phyloP scores from a whole-genome alignment of 2,329 filamentous ascomycete genomes.

The Fusarium chaquense region DNA sequence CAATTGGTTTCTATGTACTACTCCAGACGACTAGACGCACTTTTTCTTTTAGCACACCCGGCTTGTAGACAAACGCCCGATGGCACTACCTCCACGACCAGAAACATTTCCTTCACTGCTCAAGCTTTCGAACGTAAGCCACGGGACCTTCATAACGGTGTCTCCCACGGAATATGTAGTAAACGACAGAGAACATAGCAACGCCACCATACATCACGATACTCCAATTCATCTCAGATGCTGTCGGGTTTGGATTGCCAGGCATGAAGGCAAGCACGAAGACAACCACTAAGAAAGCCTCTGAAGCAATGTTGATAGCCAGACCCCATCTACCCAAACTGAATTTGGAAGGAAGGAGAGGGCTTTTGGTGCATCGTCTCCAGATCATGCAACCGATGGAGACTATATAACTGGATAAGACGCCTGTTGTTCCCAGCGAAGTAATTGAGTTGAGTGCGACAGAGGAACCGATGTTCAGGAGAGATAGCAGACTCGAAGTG shows the following conservation, averaged over 20 bases:
- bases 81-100: too few relatives aligned
- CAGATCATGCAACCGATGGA: slow-evolving; percentile 44
- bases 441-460: slow-evolving; percentile 39
- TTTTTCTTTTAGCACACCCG: too few relatives aligned
- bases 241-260: slow-evolving; percentile 28
- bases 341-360: slow-evolving; percentile 36
- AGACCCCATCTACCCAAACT: slow-evolving; percentile 36
- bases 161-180: slow-evolving; percentile 35
- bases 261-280: slow-evolving; percentile 44
- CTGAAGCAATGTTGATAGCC: slow-evolving; percentile 34
- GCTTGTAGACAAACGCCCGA: too few relatives aligned
- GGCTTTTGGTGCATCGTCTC: slow-evolving; percentile 30
- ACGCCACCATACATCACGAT: slow-evolving; percentile 32
- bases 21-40: too few relatives aligned
- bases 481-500: slow-evolving; percentile 33
- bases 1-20: too few relatives aligned
- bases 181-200: slow-evolving; percentile 18
- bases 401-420: slow-evolving; percentile 42
- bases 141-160: slow-evolving; percentile 39
- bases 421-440: slow-evolving; percentile 32
- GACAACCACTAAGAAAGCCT: slow-evolving; percentile 32
- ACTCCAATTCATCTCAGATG: slow-evolving; percentile 42
- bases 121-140: slow-evolving; percentile 26
- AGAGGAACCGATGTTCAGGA: slow-evolving; percentile 42
- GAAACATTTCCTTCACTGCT: too few relatives aligned